A percentile compares a stretch with the other conserved stretches of the same genome.
These are phyloP conservation scores for Annulohypoxylon nitens DNA, from an alignment of 495 filamentous ascomycete species.

Conservation along the genomic window DNA sequence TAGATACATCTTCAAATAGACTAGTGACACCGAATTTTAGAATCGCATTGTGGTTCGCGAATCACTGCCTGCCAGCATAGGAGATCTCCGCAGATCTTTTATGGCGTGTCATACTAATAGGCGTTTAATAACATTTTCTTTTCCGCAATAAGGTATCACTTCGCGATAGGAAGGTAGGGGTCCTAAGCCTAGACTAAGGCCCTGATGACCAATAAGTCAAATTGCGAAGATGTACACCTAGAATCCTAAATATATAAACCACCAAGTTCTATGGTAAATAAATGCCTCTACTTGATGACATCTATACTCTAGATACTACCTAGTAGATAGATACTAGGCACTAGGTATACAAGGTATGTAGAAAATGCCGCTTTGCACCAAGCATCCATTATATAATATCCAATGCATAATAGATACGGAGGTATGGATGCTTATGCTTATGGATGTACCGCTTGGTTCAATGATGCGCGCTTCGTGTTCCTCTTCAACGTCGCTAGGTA, in stretches of 20 bases:
- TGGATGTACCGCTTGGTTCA: neutral
- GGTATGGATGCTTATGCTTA: neutral
- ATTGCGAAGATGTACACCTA: neutral
- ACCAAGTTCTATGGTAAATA: neutral
- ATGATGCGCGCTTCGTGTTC: slow-evolving; percentile 22
- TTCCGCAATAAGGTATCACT: slow-evolving; percentile 42
- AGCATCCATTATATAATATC: too few species aligned
- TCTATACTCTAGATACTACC: neutral
- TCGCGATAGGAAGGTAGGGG: slow-evolving; percentile 30
- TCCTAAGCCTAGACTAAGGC: neutral
- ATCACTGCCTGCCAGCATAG: slow-evolving; percentile 43
- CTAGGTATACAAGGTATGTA: neutral
- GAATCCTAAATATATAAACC: neutral
- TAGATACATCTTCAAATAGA: neutral
- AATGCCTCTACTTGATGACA: slow-evolving; percentile 14
- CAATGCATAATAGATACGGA: neutral
- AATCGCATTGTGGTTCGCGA: slow-evolving; percentile 34
- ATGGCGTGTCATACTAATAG: slow-evolving; percentile 43
- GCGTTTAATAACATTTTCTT: slow-evolving; percentile 25
- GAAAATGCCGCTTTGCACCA: neutral
- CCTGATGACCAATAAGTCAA: slow-evolving; percentile 11
- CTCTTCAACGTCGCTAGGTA: neutral
- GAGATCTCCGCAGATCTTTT: slow-evolving; percentile 40
- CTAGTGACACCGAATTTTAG: slow-evolving; percentile 19
- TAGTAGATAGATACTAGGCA: too few species aligned